A percentile compares a stretch with the other conserved stretches of the same genome.
Conservation (phyloP, 768 basidiomycete species). For the Tylopilus rubrobrunneus region DNA sequence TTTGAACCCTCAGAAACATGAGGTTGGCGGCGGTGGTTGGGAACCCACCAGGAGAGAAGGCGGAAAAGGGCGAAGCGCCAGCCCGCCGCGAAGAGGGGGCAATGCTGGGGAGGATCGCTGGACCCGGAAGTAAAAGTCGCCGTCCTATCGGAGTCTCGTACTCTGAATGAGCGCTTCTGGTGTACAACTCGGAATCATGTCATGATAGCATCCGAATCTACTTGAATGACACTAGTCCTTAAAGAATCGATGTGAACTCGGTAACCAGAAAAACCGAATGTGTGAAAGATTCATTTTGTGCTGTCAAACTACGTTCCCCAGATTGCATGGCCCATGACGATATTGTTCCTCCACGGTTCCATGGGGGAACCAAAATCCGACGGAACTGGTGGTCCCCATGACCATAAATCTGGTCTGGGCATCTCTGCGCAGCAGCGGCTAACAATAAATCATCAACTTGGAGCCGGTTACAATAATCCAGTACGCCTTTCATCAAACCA, state of each 20-base stretch:
- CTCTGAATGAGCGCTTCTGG: not conserved
- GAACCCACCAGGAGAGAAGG: constrained; percentile 70
- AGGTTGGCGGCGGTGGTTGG: constrained; percentile 76
- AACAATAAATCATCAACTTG: not conserved
- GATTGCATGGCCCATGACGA: not conserved
- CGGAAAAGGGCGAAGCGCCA: constrained; percentile 69
- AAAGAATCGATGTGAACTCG: not conserved
- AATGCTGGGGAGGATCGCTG: constrained; percentile 73
- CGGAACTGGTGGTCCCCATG: not conserved
- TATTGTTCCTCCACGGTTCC: not conserved
- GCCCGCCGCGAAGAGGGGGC: constrained; percentile 59
- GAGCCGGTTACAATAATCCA: not conserved
- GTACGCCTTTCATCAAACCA: constrained; percentile 44
- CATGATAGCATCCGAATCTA: not conserved
- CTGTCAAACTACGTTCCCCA: not conserved
- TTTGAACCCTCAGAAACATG: constrained; percentile 60
- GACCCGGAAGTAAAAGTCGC: constrained; percentile 50
- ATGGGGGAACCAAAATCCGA: not conserved
- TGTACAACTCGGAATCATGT: not conserved
- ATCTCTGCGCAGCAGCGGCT: not conserved
- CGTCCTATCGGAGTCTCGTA: not conserved
- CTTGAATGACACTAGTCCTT: not conserved
- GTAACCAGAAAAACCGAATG: not conserved
- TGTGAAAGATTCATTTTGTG: not conserved
- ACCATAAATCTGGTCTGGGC: not conserved